phyloP scores from a whole-genome alignment of 805 yeast genomes.

The Candida loeiensis region DNA sequence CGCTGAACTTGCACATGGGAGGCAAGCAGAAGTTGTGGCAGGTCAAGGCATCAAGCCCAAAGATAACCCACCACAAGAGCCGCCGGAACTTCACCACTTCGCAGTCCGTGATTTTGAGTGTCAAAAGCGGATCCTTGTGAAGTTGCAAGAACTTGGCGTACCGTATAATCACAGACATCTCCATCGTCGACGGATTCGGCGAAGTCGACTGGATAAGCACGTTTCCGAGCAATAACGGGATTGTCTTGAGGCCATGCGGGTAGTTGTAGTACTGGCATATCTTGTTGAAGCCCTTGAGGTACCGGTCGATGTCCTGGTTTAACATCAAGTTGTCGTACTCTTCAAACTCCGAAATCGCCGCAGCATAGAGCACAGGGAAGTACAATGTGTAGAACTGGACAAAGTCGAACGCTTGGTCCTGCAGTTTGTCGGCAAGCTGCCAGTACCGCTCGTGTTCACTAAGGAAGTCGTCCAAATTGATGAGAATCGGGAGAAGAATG shows the following conservation, averaged over 20 bases:
- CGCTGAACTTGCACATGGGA: slow-evolving; percentile 50
- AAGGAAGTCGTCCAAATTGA: slow-evolving; percentile 43
- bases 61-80: slow-evolving; percentile 66
- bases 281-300: slow-evolving; percentile 46
- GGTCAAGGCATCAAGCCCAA: slow-evolving; percentile 54
- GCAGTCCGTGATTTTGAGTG: slow-evolving; percentile 47
- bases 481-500: slow-evolving; percentile 50
- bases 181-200: slow-evolving; percentile 55
- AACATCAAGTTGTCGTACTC: slow-evolving; percentile 48
- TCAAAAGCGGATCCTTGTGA: slow-evolving; percentile 57
- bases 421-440: slow-evolving; percentile 26
- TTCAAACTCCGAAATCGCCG: slow-evolving; percentile 57
- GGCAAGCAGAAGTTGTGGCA: slow-evolving; percentile 53
- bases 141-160: slow-evolving; percentile 54
- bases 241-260: slow-evolving; percentile 45
- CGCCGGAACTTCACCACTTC: slow-evolving; percentile 51
- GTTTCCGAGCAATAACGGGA: slow-evolving; percentile 43
- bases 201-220: slow-evolving; percentile 50
- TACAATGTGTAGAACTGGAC: slow-evolving; percentile 46
- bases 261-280: slow-evolving; percentile 47
- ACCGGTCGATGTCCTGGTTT: slow-evolving; percentile 48
- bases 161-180: slow-evolving; percentile 52
- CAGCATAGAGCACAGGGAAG: slow-evolving; percentile 55
- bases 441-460: slow-evolving; percentile 49
- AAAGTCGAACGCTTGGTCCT: slow-evolving; percentile 25